Conservation (phyloP, 2,329 filamentous ascomycete species). For the Xylariales sp. region DNA sequence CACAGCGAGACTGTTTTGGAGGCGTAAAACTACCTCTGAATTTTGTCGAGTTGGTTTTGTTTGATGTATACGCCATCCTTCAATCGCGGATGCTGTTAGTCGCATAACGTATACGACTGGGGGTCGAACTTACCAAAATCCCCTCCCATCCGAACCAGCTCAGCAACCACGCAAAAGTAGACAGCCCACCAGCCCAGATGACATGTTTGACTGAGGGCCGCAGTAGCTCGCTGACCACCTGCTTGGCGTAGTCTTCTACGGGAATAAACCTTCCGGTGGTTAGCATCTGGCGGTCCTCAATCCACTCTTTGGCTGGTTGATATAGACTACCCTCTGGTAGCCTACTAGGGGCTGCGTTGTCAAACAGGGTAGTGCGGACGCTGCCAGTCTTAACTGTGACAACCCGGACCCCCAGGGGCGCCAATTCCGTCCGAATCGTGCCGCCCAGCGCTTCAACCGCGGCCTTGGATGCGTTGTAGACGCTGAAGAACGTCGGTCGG, state of each 20-base stretch:
- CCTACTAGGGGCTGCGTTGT: not conserved
- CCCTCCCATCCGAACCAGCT: constrained; percentile 16
- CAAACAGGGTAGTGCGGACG: not conserved
- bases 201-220: constrained; percentile 10
- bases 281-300: constrained; percentile 5
- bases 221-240: constrained; percentile 3
- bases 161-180: constrained; percentile 4
- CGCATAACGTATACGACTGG: too few relatives aligned
- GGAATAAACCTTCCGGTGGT: not conserved
- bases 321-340: constrained; percentile 5
- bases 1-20: too few relatives aligned
- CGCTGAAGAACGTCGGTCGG: constrained; percentile 6
- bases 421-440: constrained; percentile 3
- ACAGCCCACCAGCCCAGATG: constrained; percentile 8
- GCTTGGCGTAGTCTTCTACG: not conserved
- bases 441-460: constrained; percentile 3
- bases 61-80: constrained; percentile 6
- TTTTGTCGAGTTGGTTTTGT: not conserved
- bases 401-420: constrained; percentile 1
- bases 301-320: constrained; percentile 1
- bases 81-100: not conserved
- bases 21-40: not conserved
- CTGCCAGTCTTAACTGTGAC: constrained; percentile 10
- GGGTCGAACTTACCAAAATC: not conserved
- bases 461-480: constrained; percentile 11